Evolutionary conservation across 345 rosid genomes (phyloP), one percentile per base, ranked within the genome.

Genomic region (Sapria himalayana): DNA sequence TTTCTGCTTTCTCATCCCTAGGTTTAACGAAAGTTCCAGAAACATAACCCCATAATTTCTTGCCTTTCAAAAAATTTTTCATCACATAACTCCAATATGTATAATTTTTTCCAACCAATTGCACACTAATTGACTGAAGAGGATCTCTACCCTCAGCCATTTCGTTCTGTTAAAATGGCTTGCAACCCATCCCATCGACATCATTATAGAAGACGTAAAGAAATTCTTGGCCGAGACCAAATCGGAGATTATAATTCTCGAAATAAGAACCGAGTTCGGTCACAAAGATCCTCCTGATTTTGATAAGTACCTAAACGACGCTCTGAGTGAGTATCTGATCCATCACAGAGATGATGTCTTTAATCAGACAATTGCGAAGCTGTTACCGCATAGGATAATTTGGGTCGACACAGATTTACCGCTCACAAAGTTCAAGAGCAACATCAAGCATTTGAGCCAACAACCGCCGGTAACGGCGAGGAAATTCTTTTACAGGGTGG

Each of bases 391-490:
- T 62, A 63, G 95, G 43, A 52, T 91, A 13, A 77, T 91, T n/a
- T 84, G 95, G 95, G 59, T 71, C 38, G 91, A 80, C 39, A 89
- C 93, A 1, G 99, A 89, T 48, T 67, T 91, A 48, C 95, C 95
- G 1, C 64, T 64, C 4, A 84, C 92, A 0, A 91, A 91, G 21
- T 84, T 80, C 25, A 79, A 84, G 33, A 80, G 75, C 60, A 91
- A 84, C 42, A 2, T 79, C 48, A 74, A 73, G 59, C 63, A 71
- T 60, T 23, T 91, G 54, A 60, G 65, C 15, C 71, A 80, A 65
- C 93, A 79, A 54, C 53, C 55, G 1, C 62, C 81, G 1, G 66
- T 60, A 24, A 18, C 60, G 4, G 56, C 61, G 0, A 27, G 93
- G 50, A 72, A 76, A 19, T 74, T 46, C 63, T 82, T 82, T 17